Conservation (phyloP, 768 basidiomycete genomes). For the Cantharellus anzutake region DNA sequence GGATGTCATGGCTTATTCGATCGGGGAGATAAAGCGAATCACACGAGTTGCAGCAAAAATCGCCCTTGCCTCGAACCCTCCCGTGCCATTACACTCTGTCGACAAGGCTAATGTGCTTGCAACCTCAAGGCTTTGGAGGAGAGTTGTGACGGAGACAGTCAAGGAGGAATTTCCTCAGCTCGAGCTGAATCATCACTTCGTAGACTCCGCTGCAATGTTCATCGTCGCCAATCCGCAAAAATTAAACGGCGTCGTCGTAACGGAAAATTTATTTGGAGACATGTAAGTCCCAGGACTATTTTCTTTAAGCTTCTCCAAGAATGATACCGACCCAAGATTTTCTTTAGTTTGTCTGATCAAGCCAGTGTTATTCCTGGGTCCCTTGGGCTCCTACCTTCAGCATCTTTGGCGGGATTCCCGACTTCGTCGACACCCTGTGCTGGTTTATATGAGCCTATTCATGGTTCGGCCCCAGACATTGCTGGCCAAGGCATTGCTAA, state of each 20-base stretch:
- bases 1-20: conserved; percentile 89
- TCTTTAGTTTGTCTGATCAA: conserved; percentile 76
- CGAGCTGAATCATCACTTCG: conserved; percentile 73
- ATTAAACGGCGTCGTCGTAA: conserved; percentile 87
- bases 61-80: conserved; percentile 64
- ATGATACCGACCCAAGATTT: neutral
- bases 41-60: conserved; percentile 91
- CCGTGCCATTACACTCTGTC: conserved; percentile 75
- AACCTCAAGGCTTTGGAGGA: conserved; percentile 84
- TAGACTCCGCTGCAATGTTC: conserved; percentile 93
- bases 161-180: conserved; percentile 76
- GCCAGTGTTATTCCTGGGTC: conserved; percentile 95
- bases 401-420: conserved; percentile 83
- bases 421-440: conserved; percentile 47
- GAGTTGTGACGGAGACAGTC: conserved; percentile 73
- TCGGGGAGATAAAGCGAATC: conserved; percentile 81
- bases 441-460: conserved; percentile 95
- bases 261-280: conserved; percentile 92
- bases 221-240: conserved; percentile 79
- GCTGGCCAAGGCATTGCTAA: conserved; percentile 90
- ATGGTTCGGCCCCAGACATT: conserved; percentile 89
- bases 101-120: conserved; percentile 99
- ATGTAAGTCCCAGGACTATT: conserved; percentile 40
- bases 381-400: conserved; percentile 87
- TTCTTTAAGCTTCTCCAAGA: neutral